Evolutionary conservation across 2,329 filamentous ascomycete species (phyloP).

Genomic region (Aspergillus felis): DNA sequence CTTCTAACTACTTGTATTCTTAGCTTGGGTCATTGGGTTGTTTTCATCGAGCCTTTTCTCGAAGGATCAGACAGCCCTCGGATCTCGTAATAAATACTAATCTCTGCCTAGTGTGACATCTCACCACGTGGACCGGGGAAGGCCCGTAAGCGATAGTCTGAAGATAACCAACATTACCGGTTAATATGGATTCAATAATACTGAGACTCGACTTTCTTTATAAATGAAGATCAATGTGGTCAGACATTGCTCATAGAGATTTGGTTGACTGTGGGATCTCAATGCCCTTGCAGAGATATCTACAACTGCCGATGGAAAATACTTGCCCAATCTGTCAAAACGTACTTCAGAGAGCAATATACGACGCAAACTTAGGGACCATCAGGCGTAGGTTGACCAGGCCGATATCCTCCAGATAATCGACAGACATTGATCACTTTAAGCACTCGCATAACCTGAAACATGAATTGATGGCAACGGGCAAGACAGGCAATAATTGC

Average conservation of each 20-base stretch:
- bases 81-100: neutral
- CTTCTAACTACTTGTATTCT: neutral
- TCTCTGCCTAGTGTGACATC: neutral
- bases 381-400: neutral
- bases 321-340: neutral
- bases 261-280: too few relatives aligned
- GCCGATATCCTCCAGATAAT: neutral
- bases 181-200: too few relatives aligned
- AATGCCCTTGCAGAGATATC: neutral
- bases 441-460: neutral
- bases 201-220: too few relatives aligned
- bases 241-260: too few relatives aligned
- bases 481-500: neutral
- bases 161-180: too few relatives aligned
- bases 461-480: neutral
- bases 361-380: neutral
- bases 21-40: neutral
- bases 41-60: neutral
- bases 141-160: too few relatives aligned
- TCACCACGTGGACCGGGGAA: neutral
- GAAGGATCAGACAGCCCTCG: neutral
- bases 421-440: neutral
- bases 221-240: too few relatives aligned
- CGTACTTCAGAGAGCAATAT: neutral
- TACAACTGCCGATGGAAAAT: neutral